Conservation (phyloP, 1,284 basidiomycete genomes). For the Hemileia vastatrix region DNA sequence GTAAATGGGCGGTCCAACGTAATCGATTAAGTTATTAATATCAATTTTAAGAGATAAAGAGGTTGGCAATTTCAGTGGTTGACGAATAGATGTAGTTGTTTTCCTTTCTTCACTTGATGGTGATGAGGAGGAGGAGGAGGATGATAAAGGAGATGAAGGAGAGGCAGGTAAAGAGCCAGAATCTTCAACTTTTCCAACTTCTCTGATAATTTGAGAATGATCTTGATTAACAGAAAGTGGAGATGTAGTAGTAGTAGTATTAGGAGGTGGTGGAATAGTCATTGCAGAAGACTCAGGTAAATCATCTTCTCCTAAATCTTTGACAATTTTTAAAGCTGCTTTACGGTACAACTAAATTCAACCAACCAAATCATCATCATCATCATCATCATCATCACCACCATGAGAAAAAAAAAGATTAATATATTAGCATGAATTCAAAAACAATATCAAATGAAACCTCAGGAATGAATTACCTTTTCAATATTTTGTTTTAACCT, state of each 20-base stretch:
- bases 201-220: slow-evolving; percentile 20
- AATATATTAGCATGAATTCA: too few relatives aligned
- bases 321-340: slow-evolving; percentile 82
- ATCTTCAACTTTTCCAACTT: slow-evolving; percentile 23
- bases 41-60: slow-evolving; percentile 71
- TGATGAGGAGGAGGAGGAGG: slow-evolving; percentile 32
- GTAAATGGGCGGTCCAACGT: slow-evolving; percentile 90
- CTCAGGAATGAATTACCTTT: slow-evolving; percentile 54
- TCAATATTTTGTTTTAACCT: slow-evolving; percentile 83
- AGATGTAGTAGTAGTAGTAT: slow-evolving; percentile 30
- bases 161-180: slow-evolving; percentile 13
- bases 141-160: slow-evolving; percentile 45
- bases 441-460: neutral
- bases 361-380: slow-evolving; percentile 14
- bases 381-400: too few relatives aligned
- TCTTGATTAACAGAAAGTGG: slow-evolving; percentile 31
- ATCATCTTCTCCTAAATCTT: slow-evolving; percentile 77
- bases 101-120: slow-evolving; percentile 40
- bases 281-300: slow-evolving; percentile 60
- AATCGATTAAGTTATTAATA: slow-evolving; percentile 81
- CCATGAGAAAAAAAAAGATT: too few relatives aligned
- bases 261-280: slow-evolving; percentile 29
- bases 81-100: slow-evolving; percentile 65
- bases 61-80: slow-evolving; percentile 72
- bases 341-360: slow-evolving; percentile 86